These are phyloP conservation scores for Flaveria floridana DNA, from an alignment of 140 eudicot genomes.

Conservation along the genomic window DNA sequence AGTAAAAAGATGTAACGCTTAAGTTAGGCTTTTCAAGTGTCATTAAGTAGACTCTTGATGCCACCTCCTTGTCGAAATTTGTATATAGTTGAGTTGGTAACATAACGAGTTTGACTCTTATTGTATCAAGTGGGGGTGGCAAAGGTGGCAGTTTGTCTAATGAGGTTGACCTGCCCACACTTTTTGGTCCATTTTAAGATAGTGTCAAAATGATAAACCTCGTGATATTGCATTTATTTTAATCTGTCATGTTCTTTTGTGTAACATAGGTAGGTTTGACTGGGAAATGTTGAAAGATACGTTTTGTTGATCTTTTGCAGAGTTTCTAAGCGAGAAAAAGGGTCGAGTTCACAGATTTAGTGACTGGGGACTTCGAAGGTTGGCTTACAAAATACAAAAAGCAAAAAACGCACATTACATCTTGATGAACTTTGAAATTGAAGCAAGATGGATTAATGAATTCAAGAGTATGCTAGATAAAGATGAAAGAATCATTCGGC, in stretches of 20 bases:
- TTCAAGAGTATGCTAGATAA: conserved; percentile 74
- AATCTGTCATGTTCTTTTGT: not conserved
- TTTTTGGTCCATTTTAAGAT: not conserved
- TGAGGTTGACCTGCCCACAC: not conserved
- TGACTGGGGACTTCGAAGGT: conserved; percentile 89
- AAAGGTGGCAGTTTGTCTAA: not conserved
- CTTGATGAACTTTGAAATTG: conserved; percentile 87
- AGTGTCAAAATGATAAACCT: not conserved
- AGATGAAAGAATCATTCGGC: conserved; percentile 89
- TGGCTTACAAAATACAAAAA: conserved; percentile 77
- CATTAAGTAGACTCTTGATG: not conserved
- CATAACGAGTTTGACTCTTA: not conserved
- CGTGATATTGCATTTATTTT: not conserved
- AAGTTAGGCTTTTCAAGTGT: not conserved
- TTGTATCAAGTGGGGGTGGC: not conserved
- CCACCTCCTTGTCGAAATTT: not conserved
- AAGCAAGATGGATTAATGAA: conserved; percentile 75
- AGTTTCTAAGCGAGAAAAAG: conserved; percentile 79
- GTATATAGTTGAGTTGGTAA: not conserved
- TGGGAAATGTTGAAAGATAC: not conserved
- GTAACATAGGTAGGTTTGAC: not conserved
- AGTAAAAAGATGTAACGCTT: not conserved
- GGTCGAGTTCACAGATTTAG: conserved; percentile 88
- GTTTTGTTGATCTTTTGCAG: conserved; percentile 35
- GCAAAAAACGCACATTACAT: conserved; percentile 81